Conservation (phyloP, 257 asterid species). For the Fraxinus quadrangulata region DNA sequence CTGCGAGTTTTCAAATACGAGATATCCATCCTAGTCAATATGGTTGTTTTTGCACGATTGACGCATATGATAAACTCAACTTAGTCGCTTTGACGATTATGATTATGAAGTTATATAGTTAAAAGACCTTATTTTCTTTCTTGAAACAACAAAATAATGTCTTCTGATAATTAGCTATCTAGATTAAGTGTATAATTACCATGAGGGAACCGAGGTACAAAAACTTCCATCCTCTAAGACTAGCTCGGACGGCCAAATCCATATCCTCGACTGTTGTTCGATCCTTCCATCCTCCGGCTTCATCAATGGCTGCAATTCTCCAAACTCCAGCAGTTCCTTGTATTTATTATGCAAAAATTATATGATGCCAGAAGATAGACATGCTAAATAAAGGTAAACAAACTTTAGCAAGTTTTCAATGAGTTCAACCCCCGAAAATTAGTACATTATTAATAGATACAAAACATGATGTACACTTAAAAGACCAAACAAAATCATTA, state of each 20-base stretch:
- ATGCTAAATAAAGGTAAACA: not conserved
- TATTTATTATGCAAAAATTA: conserved; percentile 16
- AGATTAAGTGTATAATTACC: conserved; percentile 38
- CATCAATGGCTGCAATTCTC: conserved; percentile 87
- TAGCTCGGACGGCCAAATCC: conserved; percentile 98
- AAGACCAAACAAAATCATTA: not conserved
- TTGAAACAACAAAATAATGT: not conserved
- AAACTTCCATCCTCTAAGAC: conserved; percentile 94
- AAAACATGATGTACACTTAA: not conserved
- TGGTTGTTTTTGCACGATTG: not conserved
- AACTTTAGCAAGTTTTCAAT: too few species aligned
- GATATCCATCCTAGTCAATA: not conserved
- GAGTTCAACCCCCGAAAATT: not conserved
- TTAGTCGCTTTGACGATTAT: not conserved
- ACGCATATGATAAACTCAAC: not conserved
- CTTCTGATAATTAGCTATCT: not conserved
- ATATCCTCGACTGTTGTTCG: conserved; percentile 95
- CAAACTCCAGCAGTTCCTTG: conserved; percentile 97
- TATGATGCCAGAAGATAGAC: not conserved
- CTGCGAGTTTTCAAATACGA: not conserved
- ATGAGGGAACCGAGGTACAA: conserved; percentile 65
- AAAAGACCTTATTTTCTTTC: not conserved
- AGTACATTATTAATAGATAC: not conserved
- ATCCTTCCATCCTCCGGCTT: conserved; percentile 99
- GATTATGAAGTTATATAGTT: not conserved